phyloP scores from a whole-genome alignment of 805 yeast genomes.

The Candida taoyuanica region DNA sequence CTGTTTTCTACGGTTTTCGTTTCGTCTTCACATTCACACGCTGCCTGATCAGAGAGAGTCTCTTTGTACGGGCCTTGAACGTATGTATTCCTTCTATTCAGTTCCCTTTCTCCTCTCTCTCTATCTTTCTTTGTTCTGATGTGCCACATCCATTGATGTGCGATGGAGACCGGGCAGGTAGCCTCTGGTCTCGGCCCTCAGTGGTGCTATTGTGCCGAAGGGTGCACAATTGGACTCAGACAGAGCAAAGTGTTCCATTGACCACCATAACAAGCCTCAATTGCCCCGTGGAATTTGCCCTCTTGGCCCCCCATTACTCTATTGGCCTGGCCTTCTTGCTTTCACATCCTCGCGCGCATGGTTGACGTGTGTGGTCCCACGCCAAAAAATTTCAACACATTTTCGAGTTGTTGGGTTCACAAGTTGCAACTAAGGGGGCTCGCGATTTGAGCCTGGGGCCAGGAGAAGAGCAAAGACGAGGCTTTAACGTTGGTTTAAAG shows the following conservation, averaged over 20 bases:
- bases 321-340: not conserved
- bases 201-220: not conserved
- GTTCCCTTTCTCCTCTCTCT: not conserved
- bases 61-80: conserved; percentile 7
- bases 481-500: not conserved
- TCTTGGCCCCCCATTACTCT: not conserved
- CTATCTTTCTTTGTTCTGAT: not conserved
- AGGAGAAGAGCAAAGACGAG: no score
- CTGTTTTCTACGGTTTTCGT: no score
- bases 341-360: conserved; percentile 2
- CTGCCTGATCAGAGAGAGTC: not conserved
- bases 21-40: not conserved
- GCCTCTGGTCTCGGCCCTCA: no score
- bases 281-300: not conserved
- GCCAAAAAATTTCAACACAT: conserved; percentile 14
- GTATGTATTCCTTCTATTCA: conserved; percentile 5
- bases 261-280: not conserved
- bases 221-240: not conserved
- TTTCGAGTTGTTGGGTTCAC: conserved; percentile 11
- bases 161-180: no score
- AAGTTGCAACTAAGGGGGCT: not conserved
- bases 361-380: conserved; percentile 14
- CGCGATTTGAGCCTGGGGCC: no score
- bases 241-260: not conserved
- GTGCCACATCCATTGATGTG: not conserved